These are phyloP conservation scores for Biancaea sappan DNA, from an alignment of 306 rosid species.

Conservation along the genomic window DNA sequence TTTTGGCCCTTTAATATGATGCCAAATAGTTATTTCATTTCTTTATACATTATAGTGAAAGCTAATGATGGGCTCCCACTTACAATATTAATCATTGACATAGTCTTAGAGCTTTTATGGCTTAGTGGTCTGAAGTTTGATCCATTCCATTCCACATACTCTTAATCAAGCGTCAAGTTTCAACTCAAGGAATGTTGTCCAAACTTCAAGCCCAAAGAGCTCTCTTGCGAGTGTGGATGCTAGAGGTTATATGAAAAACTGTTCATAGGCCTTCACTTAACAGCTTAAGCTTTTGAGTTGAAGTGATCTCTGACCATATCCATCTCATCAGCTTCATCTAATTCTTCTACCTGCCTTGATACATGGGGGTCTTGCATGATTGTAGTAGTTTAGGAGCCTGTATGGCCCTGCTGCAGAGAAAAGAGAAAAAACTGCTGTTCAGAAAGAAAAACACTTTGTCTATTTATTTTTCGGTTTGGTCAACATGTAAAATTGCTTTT, in stretches of 20 bases:
- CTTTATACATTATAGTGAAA: background rate
- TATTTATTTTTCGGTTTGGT: too few relatives aligned
- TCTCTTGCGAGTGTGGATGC: background rate
- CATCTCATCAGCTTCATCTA: slow-evolving; percentile 2
- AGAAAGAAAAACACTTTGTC: background rate
- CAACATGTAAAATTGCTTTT: too few relatives aligned
- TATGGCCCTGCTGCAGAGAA: background rate
- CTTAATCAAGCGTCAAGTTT: background rate
- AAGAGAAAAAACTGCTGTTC: background rate
- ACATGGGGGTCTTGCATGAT: slow-evolving; percentile 9
- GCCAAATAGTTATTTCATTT: slow-evolving; percentile 10
- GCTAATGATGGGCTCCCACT: background rate
- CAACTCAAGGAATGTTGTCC: background rate
- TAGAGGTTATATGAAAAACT: background rate
- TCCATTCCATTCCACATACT: background rate
- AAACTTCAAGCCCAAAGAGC: background rate
- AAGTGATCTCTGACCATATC: background rate
- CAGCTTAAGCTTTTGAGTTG: too few relatives aligned
- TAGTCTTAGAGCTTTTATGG: background rate
- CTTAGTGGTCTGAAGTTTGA: background rate
- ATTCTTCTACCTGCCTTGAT: slow-evolving; percentile 5
- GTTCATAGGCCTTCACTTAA: too few relatives aligned
- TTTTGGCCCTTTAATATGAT: background rate
- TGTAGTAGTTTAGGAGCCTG: background rate
- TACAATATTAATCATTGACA: background rate